Conservation (phyloP, 2,329 filamentous ascomycete species). For the Ophiocordyceps camponoti-rufipedis region DNA sequence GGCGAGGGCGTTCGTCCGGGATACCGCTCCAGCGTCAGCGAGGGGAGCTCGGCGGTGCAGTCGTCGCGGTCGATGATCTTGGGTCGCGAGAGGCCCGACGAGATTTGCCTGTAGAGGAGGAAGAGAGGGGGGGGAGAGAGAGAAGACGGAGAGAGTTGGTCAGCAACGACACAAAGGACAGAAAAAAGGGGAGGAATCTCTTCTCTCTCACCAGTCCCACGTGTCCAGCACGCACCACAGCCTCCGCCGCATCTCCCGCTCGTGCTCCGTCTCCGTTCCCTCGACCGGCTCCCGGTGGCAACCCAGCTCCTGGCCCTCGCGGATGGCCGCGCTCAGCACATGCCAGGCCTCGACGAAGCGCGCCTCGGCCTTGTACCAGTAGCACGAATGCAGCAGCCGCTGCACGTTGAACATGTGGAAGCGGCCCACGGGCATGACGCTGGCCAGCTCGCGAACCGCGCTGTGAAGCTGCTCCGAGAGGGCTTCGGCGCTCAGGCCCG, state of each 20-base stretch:
- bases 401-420: slow-evolving; percentile 12
- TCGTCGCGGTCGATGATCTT: slow-evolving; percentile 13
- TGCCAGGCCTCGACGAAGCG: slow-evolving; percentile 14
- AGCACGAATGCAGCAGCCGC: slow-evolving; percentile 11
- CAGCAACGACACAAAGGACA: not conserved
- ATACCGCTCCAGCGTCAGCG: slow-evolving; percentile 9
- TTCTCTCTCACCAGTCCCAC: slow-evolving; percentile 13
- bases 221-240: slow-evolving; percentile 15
- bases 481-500: slow-evolving; percentile 5
- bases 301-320: slow-evolving; percentile 13
- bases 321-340: slow-evolving; percentile 12
- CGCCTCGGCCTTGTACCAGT: slow-evolving; percentile 16
- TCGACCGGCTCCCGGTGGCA: slow-evolving; percentile 7
- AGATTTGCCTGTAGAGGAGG: slow-evolving; percentile 11
- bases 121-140: no score
- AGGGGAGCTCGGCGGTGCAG: slow-evolving; percentile 9
- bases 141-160: no score
- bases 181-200: no score
- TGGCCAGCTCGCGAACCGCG: slow-evolving; percentile 9
- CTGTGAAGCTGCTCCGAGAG: slow-evolving; percentile 10
- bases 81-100: slow-evolving; percentile 12
- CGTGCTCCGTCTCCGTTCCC: slow-evolving; percentile 9
- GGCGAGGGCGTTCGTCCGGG: slow-evolving; percentile 8
- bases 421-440: slow-evolving; percentile 9
- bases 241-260: slow-evolving; percentile 13